phyloP scores from a whole-genome alignment of 164 flowering plant genomes.

The Platanus orientalis region DNA sequence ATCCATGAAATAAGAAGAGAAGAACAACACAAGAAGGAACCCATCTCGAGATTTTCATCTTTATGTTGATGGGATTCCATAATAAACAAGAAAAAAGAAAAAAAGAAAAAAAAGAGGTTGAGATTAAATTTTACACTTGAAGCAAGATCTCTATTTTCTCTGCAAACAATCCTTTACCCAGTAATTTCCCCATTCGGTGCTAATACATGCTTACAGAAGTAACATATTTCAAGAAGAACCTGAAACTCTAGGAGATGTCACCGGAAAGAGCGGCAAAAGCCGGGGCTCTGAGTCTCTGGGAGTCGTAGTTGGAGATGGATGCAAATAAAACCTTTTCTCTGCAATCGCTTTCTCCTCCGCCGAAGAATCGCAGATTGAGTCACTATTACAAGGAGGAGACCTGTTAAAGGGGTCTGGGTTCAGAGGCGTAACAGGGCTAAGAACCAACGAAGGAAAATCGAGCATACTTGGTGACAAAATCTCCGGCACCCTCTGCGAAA shows the following conservation, averaged over 20 bases:
- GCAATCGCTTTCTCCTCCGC: slow-evolving; percentile 89
- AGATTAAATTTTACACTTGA: slow-evolving; percentile 32
- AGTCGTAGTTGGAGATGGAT: slow-evolving; percentile 61
- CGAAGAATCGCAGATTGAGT: slow-evolving; percentile 23
- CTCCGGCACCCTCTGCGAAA: slow-evolving; percentile 57
- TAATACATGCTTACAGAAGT: slow-evolving; percentile 8
- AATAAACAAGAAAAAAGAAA: slow-evolving; percentile 9
- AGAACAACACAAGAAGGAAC: neutral
- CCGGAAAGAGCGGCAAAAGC: slow-evolving; percentile 83
- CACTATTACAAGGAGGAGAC: slow-evolving; percentile 27
- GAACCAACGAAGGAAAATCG: slow-evolving; percentile 70
- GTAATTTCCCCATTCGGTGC: slow-evolving; percentile 1
- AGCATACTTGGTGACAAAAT: slow-evolving; percentile 80
- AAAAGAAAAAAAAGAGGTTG: slow-evolving; percentile 6
- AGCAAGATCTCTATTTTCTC: slow-evolving; percentile 20
- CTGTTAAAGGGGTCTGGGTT: slow-evolving; percentile 45
- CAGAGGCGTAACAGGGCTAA: slow-evolving; percentile 92
- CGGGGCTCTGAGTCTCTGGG: slow-evolving; percentile 65
- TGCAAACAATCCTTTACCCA: slow-evolving; percentile 14
- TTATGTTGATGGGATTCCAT: slow-evolving; percentile 16
- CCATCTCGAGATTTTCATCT: neutral
- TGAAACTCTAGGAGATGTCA: slow-evolving; percentile 70
- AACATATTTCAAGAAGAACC: slow-evolving; percentile 30
- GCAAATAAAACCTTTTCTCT: slow-evolving; percentile 81
- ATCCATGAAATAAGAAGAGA: neutral